Evolutionary conservation across 371 early-diverging fungal genomes (phyloP), one percentile per base, ranked within the genome.

Genomic region (Catenaria anguillulae): DNA sequence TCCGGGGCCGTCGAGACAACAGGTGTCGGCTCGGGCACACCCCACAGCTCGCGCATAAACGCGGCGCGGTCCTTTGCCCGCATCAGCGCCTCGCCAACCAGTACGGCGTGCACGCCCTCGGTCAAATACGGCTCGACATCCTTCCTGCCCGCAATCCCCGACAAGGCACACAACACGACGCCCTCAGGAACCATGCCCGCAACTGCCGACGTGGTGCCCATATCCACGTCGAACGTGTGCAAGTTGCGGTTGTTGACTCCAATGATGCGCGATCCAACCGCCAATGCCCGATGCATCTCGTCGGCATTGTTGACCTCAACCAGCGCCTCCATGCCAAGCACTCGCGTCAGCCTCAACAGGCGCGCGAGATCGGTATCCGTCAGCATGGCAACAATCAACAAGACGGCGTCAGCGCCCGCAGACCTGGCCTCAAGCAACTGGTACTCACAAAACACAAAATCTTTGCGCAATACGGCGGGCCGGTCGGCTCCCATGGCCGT

Each of bases 161-260:
- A 90, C 59, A 97, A 71, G 3, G 96, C 96, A 43, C 86, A 78
- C 55, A 97, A 66, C 23, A 88, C 75, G 3, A 85, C 81, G 21
- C 71, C 88, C 37, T 73, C 62, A 23, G 82, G 83, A 29, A 87
- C 87, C 82, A 86, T 79, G 37, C 77, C 70, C 35, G 88, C 89
- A 52, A 95, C 74, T 5, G 76, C 70, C 15, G 81, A 76, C 2
- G 96, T 93, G 0, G 88, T 86, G 61, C 76, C 73, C 82, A 90
- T 87, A 64, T 94, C 94, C 13, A 96, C 93, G 61, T 84, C 85
- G 75, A 97, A 97, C 60, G 85, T 92, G 71, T 93, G 91, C 68
- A 97, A 72, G 67, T 97, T 92, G 40, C 98, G 80, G 74, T 97
- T 97, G 71, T 97, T 97, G 66, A 94, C 90, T 60, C 98, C 98